These are phyloP conservation scores for Penicillium coprophilum DNA, from an alignment of 495 filamentous ascomycete genomes.

Conservation along the genomic window DNA sequence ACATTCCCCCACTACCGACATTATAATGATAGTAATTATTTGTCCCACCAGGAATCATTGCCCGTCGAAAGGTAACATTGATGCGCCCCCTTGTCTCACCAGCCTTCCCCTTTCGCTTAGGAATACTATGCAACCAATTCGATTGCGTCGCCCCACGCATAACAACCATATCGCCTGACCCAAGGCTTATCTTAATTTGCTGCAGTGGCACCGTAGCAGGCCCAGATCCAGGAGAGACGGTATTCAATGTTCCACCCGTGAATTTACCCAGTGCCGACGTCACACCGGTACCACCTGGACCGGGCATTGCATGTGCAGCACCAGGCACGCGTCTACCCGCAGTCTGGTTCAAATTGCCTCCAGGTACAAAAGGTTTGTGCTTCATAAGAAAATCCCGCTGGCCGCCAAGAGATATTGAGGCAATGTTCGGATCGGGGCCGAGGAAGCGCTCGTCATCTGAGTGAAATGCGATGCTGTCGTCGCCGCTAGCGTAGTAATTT, in stretches of 20 bases:
- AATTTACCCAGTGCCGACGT: too few species aligned
- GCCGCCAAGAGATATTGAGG: slow-evolving; percentile 66
- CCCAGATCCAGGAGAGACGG: neutral
- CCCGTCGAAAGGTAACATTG: slow-evolving; percentile 72
- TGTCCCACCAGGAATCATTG: slow-evolving; percentile 61
- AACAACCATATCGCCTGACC: slow-evolving; percentile 68
- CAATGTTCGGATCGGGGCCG: slow-evolving; percentile 63
- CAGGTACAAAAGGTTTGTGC: slow-evolving; percentile 52
- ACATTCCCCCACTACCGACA: slow-evolving; percentile 63
- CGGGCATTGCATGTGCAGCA: slow-evolving; percentile 7
- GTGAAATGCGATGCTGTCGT: slow-evolving; percentile 72
- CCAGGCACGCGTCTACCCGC: neutral
- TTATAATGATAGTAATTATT: slow-evolving; percentile 77
- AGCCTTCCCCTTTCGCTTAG: slow-evolving; percentile 59
- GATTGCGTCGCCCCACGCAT: slow-evolving; percentile 69
- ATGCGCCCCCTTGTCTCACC: slow-evolving; percentile 59
- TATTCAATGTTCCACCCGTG: neutral
- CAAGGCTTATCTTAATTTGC: slow-evolving; percentile 60
- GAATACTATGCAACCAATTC: slow-evolving; percentile 73
- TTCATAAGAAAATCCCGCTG: slow-evolving; percentile 69
- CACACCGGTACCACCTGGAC: neutral
- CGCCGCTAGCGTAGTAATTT: slow-evolving; percentile 71
- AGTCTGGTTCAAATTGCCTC: neutral
- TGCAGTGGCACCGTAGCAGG: slow-evolving; percentile 15
- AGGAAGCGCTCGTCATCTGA: slow-evolving; percentile 77